These are phyloP conservation scores for Ruellia speciosa DNA, from an alignment of 305 asterid genomes.

Conservation along the genomic window DNA sequence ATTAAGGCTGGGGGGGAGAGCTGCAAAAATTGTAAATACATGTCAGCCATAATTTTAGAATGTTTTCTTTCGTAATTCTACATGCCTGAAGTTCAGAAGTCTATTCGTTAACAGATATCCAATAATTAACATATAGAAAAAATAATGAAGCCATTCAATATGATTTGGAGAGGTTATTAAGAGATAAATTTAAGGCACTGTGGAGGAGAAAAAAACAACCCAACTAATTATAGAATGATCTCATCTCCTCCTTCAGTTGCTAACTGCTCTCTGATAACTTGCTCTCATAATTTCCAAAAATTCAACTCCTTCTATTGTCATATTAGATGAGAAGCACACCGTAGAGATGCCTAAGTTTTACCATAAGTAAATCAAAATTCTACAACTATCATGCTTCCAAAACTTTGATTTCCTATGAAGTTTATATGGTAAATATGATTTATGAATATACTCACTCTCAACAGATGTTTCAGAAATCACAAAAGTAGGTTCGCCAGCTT, in stretches of 20 bases:
- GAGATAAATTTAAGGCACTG: not conserved
- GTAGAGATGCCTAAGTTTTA: not conserved
- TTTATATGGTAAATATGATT: constrained; percentile 11
- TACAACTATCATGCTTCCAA: constrained; percentile 8
- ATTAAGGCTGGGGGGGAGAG: constrained; percentile 92
- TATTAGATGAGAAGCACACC: not conserved
- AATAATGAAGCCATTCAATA: not conserved
- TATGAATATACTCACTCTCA: constrained; percentile 56
- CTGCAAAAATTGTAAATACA: constrained; percentile 42
- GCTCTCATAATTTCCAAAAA: not conserved
- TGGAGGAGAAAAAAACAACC: not conserved
- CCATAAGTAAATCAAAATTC: not conserved
- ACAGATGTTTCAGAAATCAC: constrained; percentile 63
- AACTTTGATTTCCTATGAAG: constrained; percentile 12
- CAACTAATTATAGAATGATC: not conserved
- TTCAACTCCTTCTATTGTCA: not conserved
- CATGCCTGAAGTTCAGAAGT: not conserved
- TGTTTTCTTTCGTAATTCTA: not conserved
- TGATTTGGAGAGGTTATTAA: not conserved
- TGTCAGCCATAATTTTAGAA: constrained; percentile 14
- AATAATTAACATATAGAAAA: constrained; percentile 8
- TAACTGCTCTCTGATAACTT: not conserved
- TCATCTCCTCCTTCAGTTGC: too few relatives aligned
- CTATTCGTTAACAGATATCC: not conserved
- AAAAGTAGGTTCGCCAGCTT: constrained; percentile 91